phyloP scores from a whole-genome alignment of 495 filamentous ascomycete genomes.

The Lineolata rhizophorae region DNA sequence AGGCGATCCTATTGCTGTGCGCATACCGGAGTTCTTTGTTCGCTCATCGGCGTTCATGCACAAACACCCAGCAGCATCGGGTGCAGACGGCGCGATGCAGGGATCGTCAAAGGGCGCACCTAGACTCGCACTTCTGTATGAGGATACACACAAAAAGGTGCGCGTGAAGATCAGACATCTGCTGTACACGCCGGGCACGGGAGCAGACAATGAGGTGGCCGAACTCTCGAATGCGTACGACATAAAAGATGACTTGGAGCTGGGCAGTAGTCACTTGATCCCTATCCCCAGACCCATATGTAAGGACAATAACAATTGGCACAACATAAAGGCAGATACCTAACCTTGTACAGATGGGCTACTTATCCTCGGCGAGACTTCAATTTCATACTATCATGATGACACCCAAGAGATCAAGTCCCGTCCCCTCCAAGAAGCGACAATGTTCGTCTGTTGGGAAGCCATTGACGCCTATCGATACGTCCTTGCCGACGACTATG shows the following conservation, averaged over 20 bases:
- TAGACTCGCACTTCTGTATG: constrained; percentile 64
- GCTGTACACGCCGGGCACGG: constrained; percentile 24
- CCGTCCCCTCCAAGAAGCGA: constrained; percentile 41
- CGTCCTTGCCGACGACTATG: constrained; percentile 78
- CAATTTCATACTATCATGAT: constrained; percentile 53
- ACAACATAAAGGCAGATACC: no score
- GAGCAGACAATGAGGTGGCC: constrained; percentile 24
- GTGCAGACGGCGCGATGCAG: not conserved
- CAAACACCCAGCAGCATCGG: constrained; percentile 7
- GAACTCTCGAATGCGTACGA: constrained; percentile 28
- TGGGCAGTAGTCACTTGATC: constrained; percentile 62
- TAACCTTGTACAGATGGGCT: constrained; percentile 19
- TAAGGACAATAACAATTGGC: constrained; percentile 15
- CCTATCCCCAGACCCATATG: constrained; percentile 46
- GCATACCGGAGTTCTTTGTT: constrained; percentile 75
- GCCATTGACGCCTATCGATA: constrained; percentile 59
- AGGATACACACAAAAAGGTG: constrained; percentile 42
- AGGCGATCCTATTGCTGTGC: constrained; percentile 43
- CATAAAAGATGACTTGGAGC: constrained; percentile 38
- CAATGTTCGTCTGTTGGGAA: constrained; percentile 75
- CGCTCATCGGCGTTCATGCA: constrained; percentile 62
- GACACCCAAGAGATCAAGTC: constrained; percentile 37
- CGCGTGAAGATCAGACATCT: constrained; percentile 37
- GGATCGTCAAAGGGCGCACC: constrained; percentile 45
- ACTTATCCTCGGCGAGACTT: constrained; percentile 68